phyloP scores from a whole-genome alignment of 345 rosid species.

The Gossypium sturtianum region DNA sequence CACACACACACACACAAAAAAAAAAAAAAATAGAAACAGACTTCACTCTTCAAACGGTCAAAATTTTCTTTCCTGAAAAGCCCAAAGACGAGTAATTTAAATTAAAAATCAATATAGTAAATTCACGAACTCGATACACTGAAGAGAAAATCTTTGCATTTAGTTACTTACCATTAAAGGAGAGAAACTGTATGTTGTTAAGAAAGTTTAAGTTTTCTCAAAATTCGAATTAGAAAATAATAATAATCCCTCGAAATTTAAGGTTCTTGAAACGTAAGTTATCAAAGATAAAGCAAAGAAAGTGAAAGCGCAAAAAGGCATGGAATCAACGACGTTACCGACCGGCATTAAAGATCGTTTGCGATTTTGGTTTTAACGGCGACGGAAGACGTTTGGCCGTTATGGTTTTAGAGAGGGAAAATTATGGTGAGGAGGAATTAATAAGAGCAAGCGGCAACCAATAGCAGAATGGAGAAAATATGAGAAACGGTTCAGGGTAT shows the following conservation, averaged over 20 bases:
- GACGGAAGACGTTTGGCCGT: not conserved
- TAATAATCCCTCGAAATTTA: conserved; percentile 17
- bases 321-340: conserved; percentile 28
- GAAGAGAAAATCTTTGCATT: conserved; percentile 10
- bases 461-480: too few species aligned
- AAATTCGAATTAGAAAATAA: conserved; percentile 16
- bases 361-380: not conserved
- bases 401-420: too few species aligned
- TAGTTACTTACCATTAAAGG: conserved; percentile 30
- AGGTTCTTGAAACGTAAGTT: not conserved
- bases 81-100: conserved; percentile 11
- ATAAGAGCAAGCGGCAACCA: too few species aligned
- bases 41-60: conserved; percentile 24
- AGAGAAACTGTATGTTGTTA: conserved; percentile 1
- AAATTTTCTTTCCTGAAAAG: not conserved
- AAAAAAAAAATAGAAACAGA: not conserved
- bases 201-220: not conserved
- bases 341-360: conserved; percentile 22
- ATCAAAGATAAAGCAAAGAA: not conserved
- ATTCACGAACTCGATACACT: not conserved
- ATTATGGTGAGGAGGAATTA: too few species aligned
- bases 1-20: too few species aligned
- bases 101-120: not conserved
- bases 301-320: not conserved
- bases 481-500: too few species aligned